Percentiles rank a stretch among this genome's conserved stretches.
Evolutionary conservation across 2,329 filamentous ascomycete species (phyloP).

Genomic region (Verticillium nubilum): DNA sequence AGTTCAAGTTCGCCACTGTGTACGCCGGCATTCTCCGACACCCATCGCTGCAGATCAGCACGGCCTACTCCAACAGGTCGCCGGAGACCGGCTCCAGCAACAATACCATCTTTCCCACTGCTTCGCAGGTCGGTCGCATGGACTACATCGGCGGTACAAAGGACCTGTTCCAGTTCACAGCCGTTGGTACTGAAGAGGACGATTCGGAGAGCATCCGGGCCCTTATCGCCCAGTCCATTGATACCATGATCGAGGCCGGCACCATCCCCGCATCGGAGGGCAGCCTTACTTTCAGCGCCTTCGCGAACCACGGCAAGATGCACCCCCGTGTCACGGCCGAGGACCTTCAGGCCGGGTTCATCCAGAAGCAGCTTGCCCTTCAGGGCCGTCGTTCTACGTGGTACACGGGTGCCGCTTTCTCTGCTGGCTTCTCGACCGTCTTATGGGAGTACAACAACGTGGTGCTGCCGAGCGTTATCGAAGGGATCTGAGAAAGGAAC

Average conservation of each 20-base stretch:
- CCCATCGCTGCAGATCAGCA: conserved; percentile 15
- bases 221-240: conserved; percentile 19
- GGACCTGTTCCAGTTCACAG: conserved; percentile 24
- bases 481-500: conserved; percentile 1
- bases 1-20: conserved; percentile 13
- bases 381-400: conserved; percentile 38
- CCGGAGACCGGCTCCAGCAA: conserved; percentile 13
- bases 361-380: conserved; percentile 31
- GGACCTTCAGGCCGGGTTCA: conserved; percentile 32
- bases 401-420: conserved; percentile 36
- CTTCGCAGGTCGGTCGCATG: conserved; percentile 17
- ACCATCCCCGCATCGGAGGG: conserved; percentile 15
- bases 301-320: conserved; percentile 29
- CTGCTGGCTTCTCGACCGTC: conserved; percentile 23
- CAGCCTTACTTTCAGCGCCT: conserved; percentile 25
- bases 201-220: conserved; percentile 14
- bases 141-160: conserved; percentile 22
- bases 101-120: conserved; percentile 17
- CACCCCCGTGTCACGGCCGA: conserved; percentile 24
- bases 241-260: conserved; percentile 20
- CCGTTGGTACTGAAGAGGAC: conserved; percentile 17
- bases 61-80: conserved; percentile 14
- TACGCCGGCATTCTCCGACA: conserved; percentile 19
- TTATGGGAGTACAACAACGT: conserved; percentile 26
- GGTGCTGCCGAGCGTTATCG: conserved; percentile 15